Base-by-base conservation (phyloP, 805 yeast species). In the Starmerella gropengiesseri region DNA sequence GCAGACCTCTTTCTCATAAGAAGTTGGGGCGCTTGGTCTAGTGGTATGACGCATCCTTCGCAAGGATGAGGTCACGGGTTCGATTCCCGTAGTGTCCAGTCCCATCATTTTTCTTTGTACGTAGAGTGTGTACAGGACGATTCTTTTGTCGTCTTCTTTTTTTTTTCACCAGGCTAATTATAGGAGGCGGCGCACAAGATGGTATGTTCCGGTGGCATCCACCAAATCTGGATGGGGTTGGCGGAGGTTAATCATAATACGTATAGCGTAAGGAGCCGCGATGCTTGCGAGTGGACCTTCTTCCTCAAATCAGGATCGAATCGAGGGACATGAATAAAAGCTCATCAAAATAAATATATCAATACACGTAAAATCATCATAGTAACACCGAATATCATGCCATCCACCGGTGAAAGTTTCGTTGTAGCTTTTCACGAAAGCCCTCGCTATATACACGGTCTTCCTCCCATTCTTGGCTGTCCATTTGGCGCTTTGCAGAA, bases 11-110 rank as follows among this genome's bases (percentile, higher is more conserved):
- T 29, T 34, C 22, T 16, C 4, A 7, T 14, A 16, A 21, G 19
- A 28, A 25, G 26, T 3, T 18, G 29, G 49, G 49, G 49, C 52
- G 48, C 51, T 81, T 82, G 81, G 93, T 93, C 82, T 81, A 83
- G 94, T 81, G 94, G 94, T 83, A 84, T 91, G 83, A 94, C 94
- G 94, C 84, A 84, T 40, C 25, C 20, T 23, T 14, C 40, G 31
- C 25, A 29, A 61, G 62, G 65, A 62, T 56, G 60, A 61, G 65
- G 63, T 57, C 65, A 56, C 59, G 62, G 64, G 65, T 61, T 61
- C 65, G 59, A 61, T 58, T 59, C 65, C 64, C 63, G 62, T 56
- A 56, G 59, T 59, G 56, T 64, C 65, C 65, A 60, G 21, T 13
- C n/a, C n/a, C n/a, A n/a, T n/a, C n/a, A n/a, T n/a, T n/a, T n/a